Evolutionary conservation across 805 yeast genomes (phyloP), one percentile per base, ranked within the genome.

Genomic region (Candida cerambycidarum): DNA sequence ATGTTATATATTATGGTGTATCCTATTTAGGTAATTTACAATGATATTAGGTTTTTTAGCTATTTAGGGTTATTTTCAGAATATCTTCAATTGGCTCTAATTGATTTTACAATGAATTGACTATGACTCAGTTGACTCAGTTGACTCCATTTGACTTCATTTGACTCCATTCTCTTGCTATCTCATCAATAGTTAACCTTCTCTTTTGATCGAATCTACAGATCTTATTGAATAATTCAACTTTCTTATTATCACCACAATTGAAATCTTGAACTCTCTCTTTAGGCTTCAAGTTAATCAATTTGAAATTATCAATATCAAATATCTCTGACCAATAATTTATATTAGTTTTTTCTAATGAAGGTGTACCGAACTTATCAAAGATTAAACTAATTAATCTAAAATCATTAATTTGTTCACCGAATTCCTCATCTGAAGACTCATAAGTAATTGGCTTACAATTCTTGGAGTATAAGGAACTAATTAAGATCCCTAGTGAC

Each of bases 401-500:
- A 35, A 87, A 65, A 51, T 87, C 95, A 46, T 79, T 76, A 16
- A 62, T 57, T 25, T 72, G 63, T 10, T 34, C 38, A 11, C 28
- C 27, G 13, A 23, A 13, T n/a, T 34, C 29, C n/a, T 21, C 38
- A 0, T 46, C 49, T 23, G n/a, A n/a, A n/a, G n/a, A n/a, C n/a
- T 28, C 18, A 24, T 36, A 38, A 12, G 47, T 79, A 63, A n/a
- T 54, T 8, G 69, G 61, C 8, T 47, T 45, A 13, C 67, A 63
- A 23, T 53, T 42, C 4, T 32, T 23, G 16, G 72, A 65, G 48
- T 74, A 73, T 23, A 88, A 50, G 34, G 75, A 58, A n/a, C 82
- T 77, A 38, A 82, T 52, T 2, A 85, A 54, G 9, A 88, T 74
- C 0, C 88, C 95, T 14, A 78, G 57, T 1, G 85, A 67, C 95